Base-by-base conservation (phyloP, 2,329 filamentous ascomycete species). In the Arthrobotrys sphaeroides region DNA sequence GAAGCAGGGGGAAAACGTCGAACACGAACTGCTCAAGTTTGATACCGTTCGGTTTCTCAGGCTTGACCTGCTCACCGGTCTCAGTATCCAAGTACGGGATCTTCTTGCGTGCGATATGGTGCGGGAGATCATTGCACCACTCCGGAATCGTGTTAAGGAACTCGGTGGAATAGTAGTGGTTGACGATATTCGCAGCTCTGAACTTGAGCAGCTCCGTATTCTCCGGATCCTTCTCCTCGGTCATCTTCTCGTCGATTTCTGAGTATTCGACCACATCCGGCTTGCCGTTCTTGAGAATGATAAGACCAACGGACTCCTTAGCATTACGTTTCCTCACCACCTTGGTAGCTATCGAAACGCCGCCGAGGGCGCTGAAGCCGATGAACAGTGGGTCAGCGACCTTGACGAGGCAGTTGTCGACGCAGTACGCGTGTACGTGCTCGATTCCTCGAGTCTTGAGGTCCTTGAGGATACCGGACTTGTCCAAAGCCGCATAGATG, bases 11-110 rank as follows among this genome's bases (percentile, higher is more conserved):
- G 87, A 99, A 99, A 81, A 96, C 95, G 82, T 99, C 95, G 82
- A 99, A 99, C 76, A 99, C 94, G 80, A 98, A 99, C 84, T 98
- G 95, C 87, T 99, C 95, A 40, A 99, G 88, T 87, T 99, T 99
- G 87, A 99, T 94, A 79, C 95, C 95, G 82, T 99, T 99, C 78
- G 95, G 93, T 85, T 93, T 95, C 83, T 93, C 90, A 2, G 94
- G 93, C 87, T 97, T 97, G 83, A 97, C 86, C 0, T 88, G 88
- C 82, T 92, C 90, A 77, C 93, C 94, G 31, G 87, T 90, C 81
- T 90, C 86, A 12, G 90, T 87, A 82, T 97, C 89, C 78, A 92
- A 87, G 82, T 88, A 90, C 9, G 94, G 94, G 77, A 99, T 99
- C 91, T 99, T 99, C 91, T 99, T 99, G 83, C 91, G 90, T 47